Base-by-base conservation (phyloP, 2,329 filamentous ascomycete genomes). In the Thermomyces lanuginosus region DNA sequence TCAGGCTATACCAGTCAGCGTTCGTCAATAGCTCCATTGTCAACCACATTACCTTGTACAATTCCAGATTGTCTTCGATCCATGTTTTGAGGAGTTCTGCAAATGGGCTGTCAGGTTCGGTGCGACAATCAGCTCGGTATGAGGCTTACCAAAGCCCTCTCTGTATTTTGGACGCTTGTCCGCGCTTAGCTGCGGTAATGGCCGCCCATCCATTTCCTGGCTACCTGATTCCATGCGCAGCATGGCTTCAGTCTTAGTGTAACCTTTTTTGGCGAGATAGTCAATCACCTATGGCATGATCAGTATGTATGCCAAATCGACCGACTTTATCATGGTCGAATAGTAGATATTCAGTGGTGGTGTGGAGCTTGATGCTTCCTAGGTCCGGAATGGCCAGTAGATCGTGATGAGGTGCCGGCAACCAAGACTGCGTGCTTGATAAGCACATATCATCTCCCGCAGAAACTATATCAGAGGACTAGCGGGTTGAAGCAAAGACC, bases 231-330 rank as follows among this genome's bases (percentile, higher is more conserved):
- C 89, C 51, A 82, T 77, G 22, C 89, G 72, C 28, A 98, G 79
- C 48, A 89, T 80, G 11, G 86, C 80, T 53, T 98, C 89, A 1
- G 89, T 95, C 13, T 78, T 69, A 28, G 75, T 83, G 53, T 93
- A 98, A 0, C 89, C 89, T 39, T 93, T 84, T 52, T 98, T 98
- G 2, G 83, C 71, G 1, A 98, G 64, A 51, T 98, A 98, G 42
- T 98, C 89, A 6, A 92, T 84, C 3, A 98, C 75, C 73, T 78
- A n/a, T n/a, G 12, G 23, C 8, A 8, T 7, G 18, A 20, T 8
- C 7, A 20, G 18, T 20, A 20, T 7, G 8, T 20, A n/a, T n/a
- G n/a, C n/a, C n/a, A n/a, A n/a, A n/a, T n/a, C n/a, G n/a, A n/a
- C n/a, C n/a, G n/a, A n/a, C n/a, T n/a, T n/a, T n/a, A n/a, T n/a